These are phyloP conservation scores for Rhodofomes roseus DNA, from an alignment of 1,284 basidiomycete species.

Conservation along the genomic window DNA sequence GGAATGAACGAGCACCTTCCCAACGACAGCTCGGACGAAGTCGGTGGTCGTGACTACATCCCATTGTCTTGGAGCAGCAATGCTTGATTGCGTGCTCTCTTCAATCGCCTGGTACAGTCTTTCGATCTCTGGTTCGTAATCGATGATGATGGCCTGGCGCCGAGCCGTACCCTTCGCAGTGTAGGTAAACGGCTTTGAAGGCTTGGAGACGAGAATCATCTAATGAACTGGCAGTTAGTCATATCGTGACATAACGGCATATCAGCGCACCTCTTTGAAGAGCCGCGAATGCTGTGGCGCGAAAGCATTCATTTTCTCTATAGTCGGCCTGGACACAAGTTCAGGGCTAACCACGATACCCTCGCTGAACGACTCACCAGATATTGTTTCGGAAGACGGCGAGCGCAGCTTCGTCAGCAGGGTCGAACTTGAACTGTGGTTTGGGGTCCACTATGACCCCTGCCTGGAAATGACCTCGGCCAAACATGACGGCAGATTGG, in stretches of 20 bases:
- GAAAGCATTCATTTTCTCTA: constrained; percentile 29
- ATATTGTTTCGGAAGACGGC: constrained; percentile 27
- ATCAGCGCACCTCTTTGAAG: constrained; percentile 33
- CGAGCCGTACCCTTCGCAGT: constrained; percentile 29
- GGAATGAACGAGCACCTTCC: too few relatives aligned
- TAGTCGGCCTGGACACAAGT: constrained; percentile 24
- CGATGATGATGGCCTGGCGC: constrained; percentile 19
- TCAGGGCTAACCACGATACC: not conserved
- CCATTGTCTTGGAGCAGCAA: too few relatives aligned
- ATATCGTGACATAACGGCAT: too few relatives aligned
- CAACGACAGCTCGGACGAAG: too few relatives aligned
- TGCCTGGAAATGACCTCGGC: constrained; percentile 33
- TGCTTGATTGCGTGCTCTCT: not conserved
- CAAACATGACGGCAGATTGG: constrained; percentile 31
- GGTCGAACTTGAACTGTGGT: constrained; percentile 23
- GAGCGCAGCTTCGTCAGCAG: constrained; percentile 19
- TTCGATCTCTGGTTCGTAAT: constrained; percentile 28
- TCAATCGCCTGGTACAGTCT: constrained; percentile 22
- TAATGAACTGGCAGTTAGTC: constrained; percentile 3
- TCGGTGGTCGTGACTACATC: too few relatives aligned
- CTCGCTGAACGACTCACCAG: constrained; percentile 16
- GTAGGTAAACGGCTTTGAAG: constrained; percentile 26
- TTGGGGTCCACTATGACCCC: constrained; percentile 37
- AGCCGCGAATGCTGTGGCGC: constrained; percentile 33
- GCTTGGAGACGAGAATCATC: constrained; percentile 28